phyloP scores from a whole-genome alignment of 345 rosid genomes.

The Trapa bicornis region DNA sequence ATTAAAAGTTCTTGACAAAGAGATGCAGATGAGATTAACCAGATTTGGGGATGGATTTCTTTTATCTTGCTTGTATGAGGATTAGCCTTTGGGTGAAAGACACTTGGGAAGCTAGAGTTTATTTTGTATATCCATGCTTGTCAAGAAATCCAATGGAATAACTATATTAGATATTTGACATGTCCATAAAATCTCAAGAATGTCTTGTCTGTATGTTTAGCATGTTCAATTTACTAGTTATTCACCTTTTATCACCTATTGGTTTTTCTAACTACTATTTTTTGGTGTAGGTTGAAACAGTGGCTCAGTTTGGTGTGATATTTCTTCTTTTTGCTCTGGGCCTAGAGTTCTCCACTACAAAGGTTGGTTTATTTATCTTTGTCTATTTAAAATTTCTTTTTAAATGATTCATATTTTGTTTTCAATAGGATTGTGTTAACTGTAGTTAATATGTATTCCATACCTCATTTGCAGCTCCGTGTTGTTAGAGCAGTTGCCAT shows the following conservation, averaged over 20 bases:
- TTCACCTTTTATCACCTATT: not conserved
- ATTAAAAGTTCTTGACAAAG: not conserved
- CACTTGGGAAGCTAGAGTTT: not conserved
- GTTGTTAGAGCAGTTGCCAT: slow-evolving; percentile 92
- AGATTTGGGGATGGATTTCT: not conserved
- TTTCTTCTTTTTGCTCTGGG: slow-evolving; percentile 94
- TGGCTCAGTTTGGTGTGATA: slow-evolving; percentile 96
- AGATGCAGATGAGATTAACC: not conserved
- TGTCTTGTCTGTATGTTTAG: not conserved
- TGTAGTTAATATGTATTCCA: not conserved
- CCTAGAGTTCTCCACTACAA: slow-evolving; percentile 71
- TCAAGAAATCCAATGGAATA: not conserved
- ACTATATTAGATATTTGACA: not conserved
- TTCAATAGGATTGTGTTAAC: not conserved
- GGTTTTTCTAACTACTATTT: slow-evolving; percentile 5
- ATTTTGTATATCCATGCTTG: not conserved
- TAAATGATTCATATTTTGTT: slow-evolving; percentile 4
- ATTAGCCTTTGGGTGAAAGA: not conserved
- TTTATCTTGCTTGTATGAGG: not conserved
- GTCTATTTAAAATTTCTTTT: not conserved
- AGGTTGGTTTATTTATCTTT: slow-evolving; percentile 28
- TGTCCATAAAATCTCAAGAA: not conserved
- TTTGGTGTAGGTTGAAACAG: slow-evolving; percentile 71
- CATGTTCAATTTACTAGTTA: not conserved
- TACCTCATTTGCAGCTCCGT: slow-evolving; percentile 47